Evolutionary conservation across 257 asterid species (phyloP).

Genomic region (Nyctanthes arbortristis): DNA sequence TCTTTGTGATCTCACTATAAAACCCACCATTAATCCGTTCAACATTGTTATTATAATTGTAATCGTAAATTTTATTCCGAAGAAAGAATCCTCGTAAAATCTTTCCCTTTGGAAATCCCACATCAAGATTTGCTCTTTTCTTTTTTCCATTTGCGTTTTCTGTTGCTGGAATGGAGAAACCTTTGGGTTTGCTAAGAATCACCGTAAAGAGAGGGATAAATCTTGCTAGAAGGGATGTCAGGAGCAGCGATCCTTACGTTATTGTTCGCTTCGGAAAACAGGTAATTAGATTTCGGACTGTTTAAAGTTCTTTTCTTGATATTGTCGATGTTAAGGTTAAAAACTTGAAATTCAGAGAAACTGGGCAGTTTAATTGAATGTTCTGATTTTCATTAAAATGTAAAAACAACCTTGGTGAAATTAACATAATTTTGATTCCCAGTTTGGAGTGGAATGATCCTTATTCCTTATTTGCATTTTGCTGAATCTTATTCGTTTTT

Average conservation of each 20-base stretch:
- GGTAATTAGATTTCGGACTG: constrained; percentile 30
- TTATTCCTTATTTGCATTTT: too few species aligned
- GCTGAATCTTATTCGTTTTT: too few species aligned
- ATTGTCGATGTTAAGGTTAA: background rate
- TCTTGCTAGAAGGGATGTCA: constrained; percentile 37
- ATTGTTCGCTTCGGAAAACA: constrained; percentile 55
- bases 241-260: constrained; percentile 55
- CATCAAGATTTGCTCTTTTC: too few species aligned
- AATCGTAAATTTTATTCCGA: too few species aligned
- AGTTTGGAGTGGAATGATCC: background rate
- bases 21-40: too few species aligned
- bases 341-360: too few species aligned
- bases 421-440: background rate
- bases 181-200: constrained; percentile 44
- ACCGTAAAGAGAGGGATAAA: constrained; percentile 33
- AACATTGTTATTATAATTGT: too few species aligned
- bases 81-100: too few species aligned
- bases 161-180: too few species aligned
- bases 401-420: background rate
- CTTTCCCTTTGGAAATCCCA: too few species aligned
- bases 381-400: background rate
- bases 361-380: background rate
- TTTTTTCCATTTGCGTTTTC: too few species aligned
- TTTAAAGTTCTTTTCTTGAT: background rate
- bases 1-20: too few species aligned